Conservation (phyloP, 2,329 filamentous ascomycete genomes). For the Alternaria brassicicola region DNA sequence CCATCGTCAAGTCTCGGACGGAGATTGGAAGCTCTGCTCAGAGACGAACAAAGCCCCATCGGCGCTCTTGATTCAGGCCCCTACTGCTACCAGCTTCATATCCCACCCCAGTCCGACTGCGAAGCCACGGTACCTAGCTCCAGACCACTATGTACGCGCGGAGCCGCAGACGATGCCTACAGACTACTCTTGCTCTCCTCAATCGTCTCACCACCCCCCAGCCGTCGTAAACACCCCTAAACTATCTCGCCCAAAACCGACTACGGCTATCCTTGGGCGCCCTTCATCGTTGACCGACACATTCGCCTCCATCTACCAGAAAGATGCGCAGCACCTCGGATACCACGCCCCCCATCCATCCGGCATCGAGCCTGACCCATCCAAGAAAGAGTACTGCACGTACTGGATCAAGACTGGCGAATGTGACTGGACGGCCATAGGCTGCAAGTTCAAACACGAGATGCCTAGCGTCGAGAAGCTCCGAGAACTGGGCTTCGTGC, state of each 20-base stretch:
- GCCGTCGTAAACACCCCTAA: background rate
- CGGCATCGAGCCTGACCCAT: slow-evolving; percentile 48
- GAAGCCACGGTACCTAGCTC: slow-evolving; percentile 20
- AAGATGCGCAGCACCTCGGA: slow-evolving; percentile 34
- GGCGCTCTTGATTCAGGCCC: slow-evolving; percentile 14
- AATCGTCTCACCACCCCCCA: background rate
- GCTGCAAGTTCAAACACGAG: slow-evolving; percentile 88
- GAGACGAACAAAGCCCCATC: slow-evolving; percentile 19
- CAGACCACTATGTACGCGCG: slow-evolving; percentile 23
- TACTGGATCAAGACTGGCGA: slow-evolving; percentile 88
- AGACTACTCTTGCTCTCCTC: background rate
- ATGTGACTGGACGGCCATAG: slow-evolving; percentile 84
- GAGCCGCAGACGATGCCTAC: background rate
- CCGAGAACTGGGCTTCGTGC: slow-evolving; percentile 68
- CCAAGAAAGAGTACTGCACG: slow-evolving; percentile 77
- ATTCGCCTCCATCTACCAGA: slow-evolving; percentile 35
- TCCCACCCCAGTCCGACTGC: background rate
- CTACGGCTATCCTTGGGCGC: background rate
- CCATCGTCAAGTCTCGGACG: slow-evolving; percentile 30
- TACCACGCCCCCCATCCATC: slow-evolving; percentile 43
- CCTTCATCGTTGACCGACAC: slow-evolving; percentile 27
- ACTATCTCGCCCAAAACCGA: background rate
- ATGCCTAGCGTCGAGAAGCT: slow-evolving; percentile 79
- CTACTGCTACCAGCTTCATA: background rate
- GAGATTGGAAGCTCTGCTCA: slow-evolving; percentile 33